Evolutionary conservation across 129 eudicot species (phyloP), one percentile per base, ranked within the genome.

Genomic region (Chrysanthemum seticuspe): DNA sequence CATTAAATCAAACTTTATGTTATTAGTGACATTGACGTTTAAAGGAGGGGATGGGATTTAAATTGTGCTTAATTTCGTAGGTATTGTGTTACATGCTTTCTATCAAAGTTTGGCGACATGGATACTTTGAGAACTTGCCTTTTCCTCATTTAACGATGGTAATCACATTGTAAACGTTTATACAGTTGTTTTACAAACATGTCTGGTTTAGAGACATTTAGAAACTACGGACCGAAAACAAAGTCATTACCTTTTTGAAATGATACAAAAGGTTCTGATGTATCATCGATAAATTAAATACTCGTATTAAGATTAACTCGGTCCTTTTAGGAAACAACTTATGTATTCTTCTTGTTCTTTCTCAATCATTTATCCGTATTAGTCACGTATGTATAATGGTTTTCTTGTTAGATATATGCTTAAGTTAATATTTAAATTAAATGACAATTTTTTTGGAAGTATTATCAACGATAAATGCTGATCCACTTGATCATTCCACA

Each of bases 141-240:
- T 23, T 49, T 67, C n/a, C 72, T 50, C 25, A 52, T 19, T 69
- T 29, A 52, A 27, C 62, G 40, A 52, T 69, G 8, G 23, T 3
- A 53, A 9, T 10, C 74, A 53, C 50, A n/a, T n/a, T 69, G 6
- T 25, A 69, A 53, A 54, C 52, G 31, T 53, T 69, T 69, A 68
- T 53, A 16, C 0, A 29, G 0, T 57, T 57, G 62, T 12, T 16
- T 52, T 4, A 70, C 3, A 31, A n/a, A 8, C 31, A 27, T 15
- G 12, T 14, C 15, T 70, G 4, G 25, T 31, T 52, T 25, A 1
- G 61, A 9, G 61, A 51, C n/a, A 5, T 23, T 47, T 5, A 25
- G 25, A 68, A 52, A 69, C 49, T 51, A 68, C 0, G 23, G 73
- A 29, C 14, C 1, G 13, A 53, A 68, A 23, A 14, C 62, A 3